Base-by-base conservation (phyloP, 2,329 filamentous ascomycete genomes). In the Nigrograna mackinnonii region DNA sequence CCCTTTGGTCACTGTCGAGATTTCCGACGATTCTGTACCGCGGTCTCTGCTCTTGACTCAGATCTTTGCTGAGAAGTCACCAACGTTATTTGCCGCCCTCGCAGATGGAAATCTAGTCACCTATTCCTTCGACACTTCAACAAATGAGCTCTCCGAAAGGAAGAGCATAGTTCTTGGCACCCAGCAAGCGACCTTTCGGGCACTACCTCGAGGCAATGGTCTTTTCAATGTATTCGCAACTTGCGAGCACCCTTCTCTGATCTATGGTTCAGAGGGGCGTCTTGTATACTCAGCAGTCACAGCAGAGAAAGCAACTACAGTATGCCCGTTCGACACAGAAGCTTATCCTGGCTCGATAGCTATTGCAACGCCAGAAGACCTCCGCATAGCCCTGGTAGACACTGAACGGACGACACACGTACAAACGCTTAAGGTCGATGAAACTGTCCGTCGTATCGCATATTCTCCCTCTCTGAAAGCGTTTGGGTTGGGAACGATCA, bases 271-370 rank as follows among this genome's bases (percentile, higher is more conserved):
- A 0, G 91, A 96, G 62, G 89, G 88, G 1, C 82, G 91, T 17
- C 86, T 96, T 30, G 84, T 96, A 1, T 99, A 95, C 70, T 96
- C 91, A 4, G 91, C 94, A 2, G 89, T 96, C 2, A 96, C 92
- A 11, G 90, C 91, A 3, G 89, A 96, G 47, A 86, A 91, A 49
- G 89, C 90, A 1, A 85, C 85, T 1, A 86, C 83, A 35, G 85
- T 97, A 5, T 94, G 89, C 47, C 80, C 87, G 0, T 95, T 99
- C 60, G 82, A 96, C 64, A 79, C 86, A 0, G 83, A 86, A 54
- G 87, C 87, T 2, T 99, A 89, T 59, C 90, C 91, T 0, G 80
- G 80, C 20, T 86, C 89, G 0, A 86, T 97, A 33, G 84, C 89
- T 1, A 80, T 99, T 30, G 91, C 91, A 2, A 92, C 89, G 0